Evolutionary conservation across 768 basidiomycete species (phyloP), one percentile per base, ranked within the genome.

Genomic region (Xanthoconium purpureum): DNA sequence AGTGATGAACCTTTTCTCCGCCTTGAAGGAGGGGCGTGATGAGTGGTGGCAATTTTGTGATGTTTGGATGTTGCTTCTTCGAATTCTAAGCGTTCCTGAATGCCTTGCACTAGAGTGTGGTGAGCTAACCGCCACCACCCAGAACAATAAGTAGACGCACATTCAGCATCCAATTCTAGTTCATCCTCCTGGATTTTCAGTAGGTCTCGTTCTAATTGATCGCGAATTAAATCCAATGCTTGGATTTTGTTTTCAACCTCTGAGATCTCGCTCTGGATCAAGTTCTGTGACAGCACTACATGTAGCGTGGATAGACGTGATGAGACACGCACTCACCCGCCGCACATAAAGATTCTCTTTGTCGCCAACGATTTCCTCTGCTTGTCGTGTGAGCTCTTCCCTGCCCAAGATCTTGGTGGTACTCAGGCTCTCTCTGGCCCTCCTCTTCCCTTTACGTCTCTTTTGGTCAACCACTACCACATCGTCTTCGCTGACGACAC

Each of bases 141-240:
- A 18, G n/a, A n/a, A 20, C 14, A 17, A 38, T n/a, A 29, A 32
- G 39, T 0, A 50, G 45, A 79, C 91, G 65, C 65, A 95, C 94
- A 72, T 74, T 99, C 96, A 57, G 97, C 96, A 65, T 97, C 93
- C n/a, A 99, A 75, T 66, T 98, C 96, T 24, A 99, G 77, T 59
- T 97, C 95, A 63, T 98, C 96, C 68, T 99, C 96, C 55, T 95
- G 91, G 45, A 98, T 70, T 68, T 84, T 89, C 33, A 98, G 74
- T 8, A 99, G 77, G 66, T 92, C 88, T 42, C 85, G 79, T 66
- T 94, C 91, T 28, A 98, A 77, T 60, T 87, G 88, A 10, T 82
- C 78, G 52, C 94, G 79, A 54, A 98, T 91, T 15, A 74, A 79
- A 63, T 95, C 92, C 36, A 98, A 74, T 6, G 87, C 84, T 49